Conservation (phyloP, 1,284 basidiomycete species). For the Tilletia walkeri region DNA sequence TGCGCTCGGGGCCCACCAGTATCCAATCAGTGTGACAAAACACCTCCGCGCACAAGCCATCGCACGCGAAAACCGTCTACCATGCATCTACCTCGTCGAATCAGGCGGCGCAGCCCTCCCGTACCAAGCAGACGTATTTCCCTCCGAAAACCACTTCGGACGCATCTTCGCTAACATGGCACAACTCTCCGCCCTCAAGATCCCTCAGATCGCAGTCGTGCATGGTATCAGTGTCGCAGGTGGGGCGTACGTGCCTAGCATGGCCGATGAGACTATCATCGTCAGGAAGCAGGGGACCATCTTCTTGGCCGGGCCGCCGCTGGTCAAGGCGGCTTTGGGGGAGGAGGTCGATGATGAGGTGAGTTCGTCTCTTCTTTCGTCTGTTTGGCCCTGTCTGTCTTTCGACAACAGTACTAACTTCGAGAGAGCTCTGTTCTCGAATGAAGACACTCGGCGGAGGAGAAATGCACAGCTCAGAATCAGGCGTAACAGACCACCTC, state of each 20-base stretch:
- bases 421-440: neutral
- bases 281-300: conserved; percentile 89
- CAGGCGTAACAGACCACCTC: conserved; percentile 89
- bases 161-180: conserved; percentile 98
- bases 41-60: conserved; percentile 90
- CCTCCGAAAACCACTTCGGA: conserved; percentile 88
- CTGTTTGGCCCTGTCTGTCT: no score
- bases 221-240: conserved; percentile 89
- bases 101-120: conserved; percentile 90
- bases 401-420: no score
- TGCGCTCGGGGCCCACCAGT: conserved; percentile 47
- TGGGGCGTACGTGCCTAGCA: conserved; percentile 89
- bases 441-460: conserved; percentile 70
- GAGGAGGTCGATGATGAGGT: conserved; percentile 87
- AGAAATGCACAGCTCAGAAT: conserved; percentile 88
- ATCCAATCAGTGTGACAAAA: conserved; percentile 92
- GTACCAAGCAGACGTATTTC: conserved; percentile 85
- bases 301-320: conserved; percentile 90
- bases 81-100: conserved; percentile 91
- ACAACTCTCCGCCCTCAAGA: conserved; percentile 82
- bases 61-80: conserved; percentile 81
- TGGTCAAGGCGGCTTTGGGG: conserved; percentile 92
- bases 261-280: conserved; percentile 88
- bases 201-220: conserved; percentile 87
- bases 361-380: neutral